Evolutionary conservation across 805 yeast genomes (phyloP), one percentile per base, ranked within the genome.

Genomic region (Monosporozyma solicola): DNA sequence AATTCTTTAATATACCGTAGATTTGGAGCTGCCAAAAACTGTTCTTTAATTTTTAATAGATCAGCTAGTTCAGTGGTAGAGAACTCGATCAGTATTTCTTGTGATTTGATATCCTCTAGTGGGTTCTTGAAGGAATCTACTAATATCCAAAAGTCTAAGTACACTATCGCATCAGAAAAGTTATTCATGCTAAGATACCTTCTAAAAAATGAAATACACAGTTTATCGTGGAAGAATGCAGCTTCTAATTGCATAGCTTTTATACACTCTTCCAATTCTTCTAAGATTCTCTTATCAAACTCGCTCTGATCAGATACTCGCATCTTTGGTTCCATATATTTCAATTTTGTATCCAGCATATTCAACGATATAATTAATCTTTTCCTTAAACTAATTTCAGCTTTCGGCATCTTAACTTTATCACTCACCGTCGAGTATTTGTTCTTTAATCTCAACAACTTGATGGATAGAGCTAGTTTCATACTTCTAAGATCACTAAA

Each of bases 81-180:
- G 25, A 47, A 41, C 1, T 54, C 60, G 13, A 64, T 65, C 11
- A 63, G 61, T 37, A 61, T 59, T 13, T 68, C 72, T 3, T 66
- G 67, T 32, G 60, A 58, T n/a, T 53, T 58, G 3, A 72, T 66
- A 56, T 72, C 72, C 53, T 78, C 85, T 16, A 90, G 66, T 0
- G 97, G 96, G 49, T 85, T 85, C 59, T 82, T 80, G 41, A 87
- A 75, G 0, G 78, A 73, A 55, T 87, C 85, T 2, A 88, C 84
- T 2, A 79, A 76, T 4, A 78, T 64, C 88, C 90, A 86, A 55
- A 80, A 82, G 46, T 82, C 83, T 3, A 88, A 61, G 31, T 82
- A 62, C 4, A 57, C 50, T 4, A 45, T 22, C 2, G 61, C 62
- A 27, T 53, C 51, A 5, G 41, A 31, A 11, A 55, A 43, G 8